Percentiles rank a stretch among this genome's conserved stretches.
Conservation (phyloP, 257 asterid genomes). For the Handroanthus guayacan region DNA sequence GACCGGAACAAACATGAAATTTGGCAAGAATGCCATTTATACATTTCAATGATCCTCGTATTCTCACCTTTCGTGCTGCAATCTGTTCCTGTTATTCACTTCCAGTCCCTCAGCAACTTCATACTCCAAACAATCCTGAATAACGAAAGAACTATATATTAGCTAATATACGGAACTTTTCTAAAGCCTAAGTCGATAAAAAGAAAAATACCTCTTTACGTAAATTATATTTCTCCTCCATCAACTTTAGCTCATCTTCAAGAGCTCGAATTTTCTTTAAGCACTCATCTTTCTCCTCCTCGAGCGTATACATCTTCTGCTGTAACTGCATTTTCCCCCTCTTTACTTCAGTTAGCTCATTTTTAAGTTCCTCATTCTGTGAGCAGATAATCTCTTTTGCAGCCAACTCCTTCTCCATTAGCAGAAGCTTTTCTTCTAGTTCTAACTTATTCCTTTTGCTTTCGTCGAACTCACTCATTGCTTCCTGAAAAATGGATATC, state of each 20-base stretch:
- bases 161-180: neutral
- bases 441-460: slow-evolving; percentile 53
- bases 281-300: slow-evolving; percentile 65
- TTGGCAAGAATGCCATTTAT: too few relatives aligned
- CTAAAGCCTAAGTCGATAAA: neutral
- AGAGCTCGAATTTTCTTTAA: slow-evolving; percentile 62
- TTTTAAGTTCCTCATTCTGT: slow-evolving; percentile 52
- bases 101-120: slow-evolving; percentile 30
- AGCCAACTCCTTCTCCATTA: slow-evolving; percentile 57
- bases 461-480: slow-evolving; percentile 58
- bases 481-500: slow-evolving; percentile 47
- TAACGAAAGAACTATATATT: neutral
- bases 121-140: slow-evolving; percentile 46
- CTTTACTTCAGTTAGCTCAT: slow-evolving; percentile 54
- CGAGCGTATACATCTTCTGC: slow-evolving; percentile 62
- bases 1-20: too few relatives aligned
- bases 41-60: too few relatives aligned
- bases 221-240: slow-evolving; percentile 45
- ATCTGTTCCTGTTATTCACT: slow-evolving; percentile 19
- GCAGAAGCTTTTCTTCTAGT: slow-evolving; percentile 61
- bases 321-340: slow-evolving; percentile 54
- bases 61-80: too few relatives aligned
- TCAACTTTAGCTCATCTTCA: slow-evolving; percentile 54
- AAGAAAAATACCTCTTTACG: slow-evolving; percentile 54
- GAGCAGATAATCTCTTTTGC: slow-evolving; percentile 48